phyloP scores from a whole-genome alignment of 192 early-diverging fungal genomes.

The Coemansia sp. region DNA sequence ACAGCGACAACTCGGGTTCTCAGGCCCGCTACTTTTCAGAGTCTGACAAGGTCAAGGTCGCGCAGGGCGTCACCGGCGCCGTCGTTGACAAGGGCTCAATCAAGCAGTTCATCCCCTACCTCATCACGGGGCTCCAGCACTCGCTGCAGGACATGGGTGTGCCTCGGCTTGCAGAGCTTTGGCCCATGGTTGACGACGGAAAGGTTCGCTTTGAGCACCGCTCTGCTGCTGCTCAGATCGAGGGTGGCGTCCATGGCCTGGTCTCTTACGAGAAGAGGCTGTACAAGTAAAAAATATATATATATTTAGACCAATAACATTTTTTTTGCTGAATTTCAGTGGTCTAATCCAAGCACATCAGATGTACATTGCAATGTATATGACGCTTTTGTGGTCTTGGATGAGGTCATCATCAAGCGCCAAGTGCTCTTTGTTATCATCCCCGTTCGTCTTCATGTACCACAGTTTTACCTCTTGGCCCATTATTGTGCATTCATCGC shows the following conservation, averaged over 20 bases:
- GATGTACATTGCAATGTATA: background rate
- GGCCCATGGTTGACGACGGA: constrained; percentile 64
- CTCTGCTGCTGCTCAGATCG: constrained; percentile 89
- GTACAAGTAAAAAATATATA: constrained; percentile 54
- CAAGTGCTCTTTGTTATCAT: background rate
- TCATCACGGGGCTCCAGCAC: constrained; percentile 93
- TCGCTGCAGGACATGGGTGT: constrained; percentile 96
- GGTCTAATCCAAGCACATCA: no score
- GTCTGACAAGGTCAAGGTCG: constrained; percentile 96
- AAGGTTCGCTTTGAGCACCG: constrained; percentile 91
- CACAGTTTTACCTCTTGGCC: background rate
- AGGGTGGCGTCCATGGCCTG: constrained; percentile 94
- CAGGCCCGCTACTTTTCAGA: constrained; percentile 95
- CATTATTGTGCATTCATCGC: background rate
- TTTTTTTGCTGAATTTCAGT: background rate
- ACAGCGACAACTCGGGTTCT: constrained; percentile 65
- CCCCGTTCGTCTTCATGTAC: background rate
- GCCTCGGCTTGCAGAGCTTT: constrained; percentile 62
- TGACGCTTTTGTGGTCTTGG: background rate
- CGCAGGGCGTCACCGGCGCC: constrained; percentile 94
- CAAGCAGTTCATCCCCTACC: constrained; percentile 89
- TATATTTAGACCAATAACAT: no score
- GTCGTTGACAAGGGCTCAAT: constrained; percentile 98
- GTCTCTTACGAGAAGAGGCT: constrained; percentile 80
- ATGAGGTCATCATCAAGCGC: background rate